Percentiles rank a stretch among this genome's conserved stretches.
Evolutionary conservation across 106 monocot genomes (phyloP).

Genomic region (Dendrobium chrysotoxum): DNA sequence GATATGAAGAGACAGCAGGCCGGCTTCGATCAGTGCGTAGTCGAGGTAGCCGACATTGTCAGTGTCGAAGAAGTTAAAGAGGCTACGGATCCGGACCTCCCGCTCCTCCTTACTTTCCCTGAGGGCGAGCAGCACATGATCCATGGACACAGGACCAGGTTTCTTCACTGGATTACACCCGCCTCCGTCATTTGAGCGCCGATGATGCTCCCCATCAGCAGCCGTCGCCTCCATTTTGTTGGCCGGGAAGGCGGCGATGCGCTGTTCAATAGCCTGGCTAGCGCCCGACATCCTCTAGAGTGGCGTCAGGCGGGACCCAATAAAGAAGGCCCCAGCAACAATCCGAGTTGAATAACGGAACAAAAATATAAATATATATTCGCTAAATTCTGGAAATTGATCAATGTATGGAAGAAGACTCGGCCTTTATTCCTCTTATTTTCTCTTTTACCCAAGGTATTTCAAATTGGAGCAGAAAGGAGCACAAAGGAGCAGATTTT

Average conservation of each 20-base stretch:
- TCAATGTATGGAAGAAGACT: not conserved
- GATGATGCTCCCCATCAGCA: not conserved
- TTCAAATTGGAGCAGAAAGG: not conserved
- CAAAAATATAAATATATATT: not conserved
- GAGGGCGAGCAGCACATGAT: constrained; percentile 82
- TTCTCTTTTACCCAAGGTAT: not conserved
- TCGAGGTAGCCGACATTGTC: constrained; percentile 50
- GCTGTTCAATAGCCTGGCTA: constrained; percentile 2
- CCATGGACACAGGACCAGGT: constrained; percentile 62
- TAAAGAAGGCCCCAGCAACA: not conserved
- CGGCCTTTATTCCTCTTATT: not conserved
- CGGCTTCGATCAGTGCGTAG: constrained; percentile 66
- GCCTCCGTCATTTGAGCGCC: constrained; percentile 10
- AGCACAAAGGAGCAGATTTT: not conserved
- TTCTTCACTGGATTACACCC: constrained; percentile 46
- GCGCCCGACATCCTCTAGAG: constrained; percentile 8
- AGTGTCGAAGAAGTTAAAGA: constrained; percentile 78
- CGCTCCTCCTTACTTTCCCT: constrained; percentile 75
- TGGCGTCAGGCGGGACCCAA: not conserved
- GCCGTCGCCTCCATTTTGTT: not conserved
- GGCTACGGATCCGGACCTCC: constrained; percentile 72
- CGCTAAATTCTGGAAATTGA: not conserved
- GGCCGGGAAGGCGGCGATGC: constrained; percentile 1
- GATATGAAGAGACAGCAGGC: constrained; percentile 53
- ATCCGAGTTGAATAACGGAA: not conserved